Percentiles rank a stretch among this genome's conserved stretches.
These are phyloP conservation scores for Setaria italica DNA, from an alignment of 202 grass and related monocot genomes.

Conservation along the genomic window DNA sequence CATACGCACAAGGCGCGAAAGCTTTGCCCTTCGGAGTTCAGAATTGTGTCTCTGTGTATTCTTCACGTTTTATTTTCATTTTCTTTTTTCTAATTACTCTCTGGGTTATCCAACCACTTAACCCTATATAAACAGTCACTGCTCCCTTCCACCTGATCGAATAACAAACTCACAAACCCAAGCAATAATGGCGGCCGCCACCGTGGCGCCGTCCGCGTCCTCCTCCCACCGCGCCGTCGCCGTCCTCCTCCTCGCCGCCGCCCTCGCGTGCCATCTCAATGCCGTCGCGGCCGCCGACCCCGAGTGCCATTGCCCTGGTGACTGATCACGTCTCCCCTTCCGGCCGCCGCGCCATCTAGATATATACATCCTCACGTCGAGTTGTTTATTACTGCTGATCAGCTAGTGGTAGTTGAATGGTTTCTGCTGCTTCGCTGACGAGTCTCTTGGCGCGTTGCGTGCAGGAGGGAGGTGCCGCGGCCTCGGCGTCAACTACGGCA, in stretches of 20 bases:
- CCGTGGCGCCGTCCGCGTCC: background rate
- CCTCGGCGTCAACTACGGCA: slow-evolving; percentile 78
- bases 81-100: background rate
- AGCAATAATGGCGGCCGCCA: background rate
- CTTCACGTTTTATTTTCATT: background rate
- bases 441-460: background rate
- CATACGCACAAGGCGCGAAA: too few relatives aligned
- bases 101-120: background rate
- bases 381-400: background rate
- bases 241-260: background rate
- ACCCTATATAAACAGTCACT: background rate
- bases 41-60: background rate
- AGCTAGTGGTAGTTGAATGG: background rate
- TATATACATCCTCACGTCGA: background rate
- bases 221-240: background rate
- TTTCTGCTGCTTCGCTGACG: background rate
- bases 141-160: background rate
- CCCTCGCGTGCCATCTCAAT: slow-evolving; percentile 12
- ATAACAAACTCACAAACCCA: background rate
- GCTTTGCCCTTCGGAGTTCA: too few relatives aligned
- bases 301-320: slow-evolving; percentile 29
- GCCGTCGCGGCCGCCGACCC: background rate
- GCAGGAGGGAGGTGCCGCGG: slow-evolving; percentile 41
- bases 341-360: background rate
- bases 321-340: background rate